Conservation (phyloP, 768 basidiomycete species). For the Leucosporidium scottii region DNA sequence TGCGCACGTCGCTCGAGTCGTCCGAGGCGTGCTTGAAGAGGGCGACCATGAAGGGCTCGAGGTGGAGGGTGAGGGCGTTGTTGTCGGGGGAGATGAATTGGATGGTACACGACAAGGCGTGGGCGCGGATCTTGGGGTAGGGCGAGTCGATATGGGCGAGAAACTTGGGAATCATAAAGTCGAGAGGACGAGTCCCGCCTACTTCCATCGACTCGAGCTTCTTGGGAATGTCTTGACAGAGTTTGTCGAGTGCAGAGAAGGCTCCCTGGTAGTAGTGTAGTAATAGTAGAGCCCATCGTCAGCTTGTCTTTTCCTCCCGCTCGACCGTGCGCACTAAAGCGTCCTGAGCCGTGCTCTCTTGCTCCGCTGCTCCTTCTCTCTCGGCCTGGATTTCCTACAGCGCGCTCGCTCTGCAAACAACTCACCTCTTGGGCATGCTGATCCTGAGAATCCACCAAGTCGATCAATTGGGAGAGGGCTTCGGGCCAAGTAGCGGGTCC, state of each 20-base stretch:
- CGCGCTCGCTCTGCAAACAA: too few species aligned
- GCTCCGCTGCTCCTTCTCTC: neutral
- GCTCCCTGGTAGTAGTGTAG: constrained; percentile 56
- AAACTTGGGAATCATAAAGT: constrained; percentile 95
- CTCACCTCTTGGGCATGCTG: constrained; percentile 76
- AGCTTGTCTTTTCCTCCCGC: neutral
- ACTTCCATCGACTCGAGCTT: constrained; percentile 85
- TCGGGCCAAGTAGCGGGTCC: constrained; percentile 94
- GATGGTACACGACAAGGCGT: constrained; percentile 87
- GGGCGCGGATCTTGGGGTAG: constrained; percentile 79
- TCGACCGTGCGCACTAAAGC: neutral
- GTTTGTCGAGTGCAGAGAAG: constrained; percentile 87
- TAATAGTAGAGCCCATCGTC: constrained; percentile 4
- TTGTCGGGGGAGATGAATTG: constrained; percentile 65
- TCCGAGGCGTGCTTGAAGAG: constrained; percentile 94
- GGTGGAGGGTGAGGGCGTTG: constrained; percentile 79
- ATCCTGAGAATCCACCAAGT: constrained; percentile 68
- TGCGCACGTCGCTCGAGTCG: constrained; percentile 84
- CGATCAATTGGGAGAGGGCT: constrained; percentile 76
- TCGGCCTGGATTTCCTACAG: too few species aligned
- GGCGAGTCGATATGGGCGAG: constrained; percentile 77
- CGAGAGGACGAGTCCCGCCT: constrained; percentile 82
- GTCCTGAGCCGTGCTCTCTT: neutral
- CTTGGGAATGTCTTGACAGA: constrained; percentile 92
- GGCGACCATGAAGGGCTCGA: constrained; percentile 86